A percentile compares a stretch with the other conserved stretches of the same genome.
These are phyloP conservation scores for Ascochyta koolunga DNA, from an alignment of 2,329 filamentous ascomycete species.

Conservation along the genomic window DNA sequence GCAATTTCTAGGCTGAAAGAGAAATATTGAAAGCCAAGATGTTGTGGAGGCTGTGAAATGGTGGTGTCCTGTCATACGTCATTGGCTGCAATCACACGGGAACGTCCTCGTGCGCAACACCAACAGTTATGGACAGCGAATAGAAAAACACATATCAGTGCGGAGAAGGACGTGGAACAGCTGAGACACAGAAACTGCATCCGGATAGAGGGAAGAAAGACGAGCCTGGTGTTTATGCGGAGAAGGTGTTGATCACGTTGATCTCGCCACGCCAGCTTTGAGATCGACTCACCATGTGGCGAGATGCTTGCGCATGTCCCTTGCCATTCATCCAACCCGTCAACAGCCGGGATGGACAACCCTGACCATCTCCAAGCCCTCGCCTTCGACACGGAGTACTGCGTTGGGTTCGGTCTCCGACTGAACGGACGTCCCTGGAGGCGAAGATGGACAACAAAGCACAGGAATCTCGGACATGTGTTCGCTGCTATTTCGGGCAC, in stretches of 20 bases:
- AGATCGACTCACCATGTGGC: conserved; percentile 26
- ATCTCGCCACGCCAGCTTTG: conserved; percentile 14
- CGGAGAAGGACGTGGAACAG: conserved; percentile 11
- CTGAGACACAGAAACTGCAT: background rate
- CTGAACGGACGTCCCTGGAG: conserved; percentile 10
- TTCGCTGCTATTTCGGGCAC: conserved; percentile 18
- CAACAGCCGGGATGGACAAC: conserved; percentile 4
- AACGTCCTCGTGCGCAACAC: conserved; percentile 20
- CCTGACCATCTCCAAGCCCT: conserved; percentile 5
- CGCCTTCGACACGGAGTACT: conserved; percentile 5
- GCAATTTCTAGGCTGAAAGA: conserved; percentile 3
- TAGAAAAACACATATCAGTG: background rate
- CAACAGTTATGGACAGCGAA: conserved; percentile 6
- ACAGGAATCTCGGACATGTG: conserved; percentile 11
- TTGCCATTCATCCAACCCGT: conserved; percentile 13
- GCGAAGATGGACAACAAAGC: conserved; percentile 6
- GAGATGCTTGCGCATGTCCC: conserved; percentile 35
- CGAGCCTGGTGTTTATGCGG: conserved; percentile 15
- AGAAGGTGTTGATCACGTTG: conserved; percentile 23
- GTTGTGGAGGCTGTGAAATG: conserved; percentile 20
- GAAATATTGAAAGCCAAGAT: conserved; percentile 9
- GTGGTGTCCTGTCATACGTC: conserved; percentile 28
- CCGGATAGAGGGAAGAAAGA: conserved; percentile 6
- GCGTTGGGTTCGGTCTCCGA: conserved; percentile 13
- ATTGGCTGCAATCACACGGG: conserved; percentile 23